Evolutionary conservation across 78 protist species (phyloP).

Genomic region (Monocercomonoides exilis): DNA sequence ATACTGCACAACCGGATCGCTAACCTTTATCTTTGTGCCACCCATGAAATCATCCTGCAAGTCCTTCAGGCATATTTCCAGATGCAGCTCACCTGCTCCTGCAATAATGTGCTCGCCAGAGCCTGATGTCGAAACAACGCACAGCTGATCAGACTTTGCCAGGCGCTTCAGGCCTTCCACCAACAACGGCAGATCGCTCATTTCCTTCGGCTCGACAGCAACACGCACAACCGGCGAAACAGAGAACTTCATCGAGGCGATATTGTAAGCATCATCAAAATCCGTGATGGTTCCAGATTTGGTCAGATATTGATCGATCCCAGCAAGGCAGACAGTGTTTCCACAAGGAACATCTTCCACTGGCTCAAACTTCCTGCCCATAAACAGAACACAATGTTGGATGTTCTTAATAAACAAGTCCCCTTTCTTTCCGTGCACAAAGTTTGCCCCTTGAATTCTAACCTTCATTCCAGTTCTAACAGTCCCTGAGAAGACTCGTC

Average conservation of each 20-base stretch:
- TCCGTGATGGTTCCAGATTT: conserved; percentile 45
- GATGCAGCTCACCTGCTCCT: conserved; percentile 53
- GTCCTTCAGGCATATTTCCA: conserved; percentile 42
- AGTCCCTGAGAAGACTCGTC: too few relatives aligned
- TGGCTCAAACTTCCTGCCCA: conserved; percentile 24
- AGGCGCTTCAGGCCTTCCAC: too few relatives aligned
- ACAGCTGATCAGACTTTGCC: neutral
- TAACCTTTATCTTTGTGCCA: too few relatives aligned
- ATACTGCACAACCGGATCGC: too few relatives aligned
- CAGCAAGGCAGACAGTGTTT: too few relatives aligned
- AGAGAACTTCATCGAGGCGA: conserved; percentile 32
- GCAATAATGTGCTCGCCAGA: conserved; percentile 55
- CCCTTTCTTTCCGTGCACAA: conserved; percentile 17
- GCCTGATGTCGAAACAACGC: conserved; percentile 39
- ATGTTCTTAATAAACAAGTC: conserved; percentile 22
- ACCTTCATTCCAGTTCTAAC: too few relatives aligned
- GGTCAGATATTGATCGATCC: too few relatives aligned
- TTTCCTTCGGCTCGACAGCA: conserved; percentile 15
- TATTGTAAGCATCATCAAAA: neutral
- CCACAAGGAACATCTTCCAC: too few relatives aligned
- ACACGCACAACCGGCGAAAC: conserved; percentile 51
- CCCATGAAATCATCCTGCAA: too few relatives aligned
- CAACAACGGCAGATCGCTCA: conserved; percentile 10
- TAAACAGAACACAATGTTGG: conserved; percentile 24
- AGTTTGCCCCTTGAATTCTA: conserved; percentile 13